Base-by-base conservation (phyloP, 2,329 filamentous ascomycete genomes). In the Venturia oleaginea region DNA sequence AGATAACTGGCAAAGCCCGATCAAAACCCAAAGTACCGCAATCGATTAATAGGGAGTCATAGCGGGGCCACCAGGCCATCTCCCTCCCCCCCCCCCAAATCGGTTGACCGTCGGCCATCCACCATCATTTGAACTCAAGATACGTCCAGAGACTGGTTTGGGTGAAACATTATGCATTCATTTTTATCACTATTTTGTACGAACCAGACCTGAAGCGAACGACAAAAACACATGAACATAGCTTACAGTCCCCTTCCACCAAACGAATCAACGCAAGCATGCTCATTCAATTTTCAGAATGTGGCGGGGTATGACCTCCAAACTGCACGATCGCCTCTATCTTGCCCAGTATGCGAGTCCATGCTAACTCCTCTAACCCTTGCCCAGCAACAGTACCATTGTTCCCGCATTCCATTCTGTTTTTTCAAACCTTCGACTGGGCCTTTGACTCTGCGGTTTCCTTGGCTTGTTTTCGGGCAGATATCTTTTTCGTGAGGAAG, bases 401-500 rank as follows among this genome's bases (percentile, higher is more conserved):
- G 5, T 13, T 27, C 46, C 46, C 22, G 15, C 13, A 10, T 64
- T 22, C 48, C 43, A 22, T 8, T 27, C 15, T 24, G 27, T 5
- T n/a, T n/a, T n/a, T n/a, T n/a, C n/a, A n/a, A n/a, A 19, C 62
- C 38, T 19, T 57, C 30, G 51, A 32, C n/a, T n/a, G n/a, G n/a
- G n/a, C n/a, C n/a, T n/a, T n/a, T n/a, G n/a, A n/a, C n/a, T n/a
- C n/a, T n/a, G n/a, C n/a, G n/a, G n/a, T n/a, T n/a, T 30, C 62
- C 37, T 64, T 64, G 15, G 62, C 65, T 7, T 17, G 59, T 61
- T 62, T 67, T 24, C 67, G 64, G 22, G 72, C 70, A 66, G 73
- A 66, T 64, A 80, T 72, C 70, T 73, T 76, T 67, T 80, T 78
- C 67, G 78, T 78, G 67, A 82, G 69, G 71, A 82, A 80, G 48